Evolutionary conservation across 2,329 filamentous ascomycete genomes (phyloP), one percentile per base, ranked within the genome.

Genomic region (Westerdykella sp.): DNA sequence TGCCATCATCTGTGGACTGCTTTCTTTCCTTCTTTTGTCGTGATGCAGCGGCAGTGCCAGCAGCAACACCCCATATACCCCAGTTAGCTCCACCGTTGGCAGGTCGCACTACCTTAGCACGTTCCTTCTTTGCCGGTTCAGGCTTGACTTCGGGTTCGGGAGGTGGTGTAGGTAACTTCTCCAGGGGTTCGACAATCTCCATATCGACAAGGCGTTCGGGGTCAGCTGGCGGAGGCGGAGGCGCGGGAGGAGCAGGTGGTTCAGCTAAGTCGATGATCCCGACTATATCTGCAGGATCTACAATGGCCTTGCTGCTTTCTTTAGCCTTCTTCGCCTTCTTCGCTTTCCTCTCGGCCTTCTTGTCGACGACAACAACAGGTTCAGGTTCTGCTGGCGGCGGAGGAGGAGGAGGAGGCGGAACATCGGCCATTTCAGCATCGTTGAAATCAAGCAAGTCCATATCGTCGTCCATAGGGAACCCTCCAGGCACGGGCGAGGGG

Each of bases 91-190:
- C 68, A 5, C 25, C 32, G 30, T 75, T 75, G 45, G 78, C 76
- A 31, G 85, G 83, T 45, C 87, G 85, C 54, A 81, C 85, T 50
- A 89, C 79, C 59, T 84, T 87, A 22, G 84, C 72, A 12, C 88
- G 84, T 50, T 94, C 86, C 62, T 85, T 94, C 68, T 81, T 79
- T 47, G 56, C 54, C 11, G 75, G 69, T 40, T 82, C 79, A 13
- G 78, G 60, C 37, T 65, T 63, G 23, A 53, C 55, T 39, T 60
- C 62, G 37, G 51, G 57, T 43, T 53, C 54, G 6, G 56, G 59
- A 5, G 73, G 70, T 39, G 76, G 74, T 21, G 75, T 76, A 9
- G 74, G 73, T 28, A 71, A 68, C 43, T 66, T 65, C 11, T 44
- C 47, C 13, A 54, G 50, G 4, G 37, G 56, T n/a, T 55, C 59